phyloP scores from a whole-genome alignment of 306 rosid genomes.

The Quercus alba region DNA sequence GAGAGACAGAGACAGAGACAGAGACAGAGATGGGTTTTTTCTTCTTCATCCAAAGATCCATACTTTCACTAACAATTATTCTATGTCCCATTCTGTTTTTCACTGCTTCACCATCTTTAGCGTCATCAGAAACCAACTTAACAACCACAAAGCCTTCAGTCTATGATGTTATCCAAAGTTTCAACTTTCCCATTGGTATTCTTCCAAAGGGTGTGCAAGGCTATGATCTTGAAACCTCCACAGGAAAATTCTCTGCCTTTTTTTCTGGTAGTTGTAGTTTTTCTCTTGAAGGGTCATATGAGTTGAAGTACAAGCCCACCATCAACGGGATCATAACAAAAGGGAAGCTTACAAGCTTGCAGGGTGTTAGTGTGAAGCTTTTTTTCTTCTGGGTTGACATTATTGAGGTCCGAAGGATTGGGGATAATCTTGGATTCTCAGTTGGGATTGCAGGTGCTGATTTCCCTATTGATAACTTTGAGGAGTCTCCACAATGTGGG shows the following conservation, averaged over 20 bases:
- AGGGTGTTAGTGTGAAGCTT: slow-evolving; percentile 33
- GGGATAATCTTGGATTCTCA: slow-evolving; percentile 22
- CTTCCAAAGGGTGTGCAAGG: slow-evolving; percentile 21
- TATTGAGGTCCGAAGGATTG: slow-evolving; percentile 22
- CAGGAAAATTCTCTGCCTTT: slow-evolving; percentile 25
- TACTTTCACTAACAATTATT: not conserved
- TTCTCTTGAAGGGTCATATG: slow-evolving; percentile 27
- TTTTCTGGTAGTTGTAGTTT: slow-evolving; percentile 22
- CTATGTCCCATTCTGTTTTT: not conserved
- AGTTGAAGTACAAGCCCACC: slow-evolving; percentile 20
- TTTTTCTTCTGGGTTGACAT: slow-evolving; percentile 27
- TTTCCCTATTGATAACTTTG: slow-evolving; percentile 30
- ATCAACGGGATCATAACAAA: slow-evolving; percentile 24
- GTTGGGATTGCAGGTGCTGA: slow-evolving; percentile 28
- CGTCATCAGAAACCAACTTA: not conserved
- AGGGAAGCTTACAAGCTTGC: slow-evolving; percentile 14
- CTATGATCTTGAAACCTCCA: slow-evolving; percentile 19
- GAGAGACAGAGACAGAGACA: not conserved
- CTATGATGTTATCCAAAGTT: slow-evolving; percentile 14
- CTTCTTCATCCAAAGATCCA: not conserved
- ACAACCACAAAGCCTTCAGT: slow-evolving; percentile 8
- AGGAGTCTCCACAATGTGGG: slow-evolving; percentile 33
- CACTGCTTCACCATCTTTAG: not conserved
- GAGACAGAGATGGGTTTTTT: slow-evolving; percentile 12
- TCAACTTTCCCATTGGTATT: slow-evolving; percentile 23